phyloP scores from a whole-genome alignment of 805 yeast genomes.

The Ogataea kodamae region DNA sequence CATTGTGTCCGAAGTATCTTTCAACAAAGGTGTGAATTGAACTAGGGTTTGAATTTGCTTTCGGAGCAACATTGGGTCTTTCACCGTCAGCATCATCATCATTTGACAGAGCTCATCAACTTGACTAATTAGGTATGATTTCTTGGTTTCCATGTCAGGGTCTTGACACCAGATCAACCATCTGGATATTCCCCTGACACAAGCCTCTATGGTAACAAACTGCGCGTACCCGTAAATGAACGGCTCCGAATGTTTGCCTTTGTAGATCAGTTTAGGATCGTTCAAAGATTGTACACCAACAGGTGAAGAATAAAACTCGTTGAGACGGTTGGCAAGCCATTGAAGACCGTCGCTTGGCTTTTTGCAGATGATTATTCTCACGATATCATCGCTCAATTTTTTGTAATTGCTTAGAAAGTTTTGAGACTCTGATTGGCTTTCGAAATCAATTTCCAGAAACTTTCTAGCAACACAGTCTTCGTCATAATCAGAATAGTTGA shows the following conservation, averaged over 20 bases:
- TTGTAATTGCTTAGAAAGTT: slow-evolving; percentile 77
- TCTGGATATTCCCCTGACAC: slow-evolving; percentile 86
- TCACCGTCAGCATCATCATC: slow-evolving; percentile 67
- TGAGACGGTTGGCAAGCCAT: slow-evolving; percentile 77
- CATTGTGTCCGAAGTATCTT: slow-evolving; percentile 70
- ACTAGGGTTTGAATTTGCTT: slow-evolving; percentile 90
- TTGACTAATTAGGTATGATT: slow-evolving; percentile 47
- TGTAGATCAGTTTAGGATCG: slow-evolving; percentile 49
- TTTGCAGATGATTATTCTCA: slow-evolving; percentile 81
- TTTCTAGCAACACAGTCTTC: slow-evolving; percentile 62
- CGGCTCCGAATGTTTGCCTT: slow-evolving; percentile 59
- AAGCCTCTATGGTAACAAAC: slow-evolving; percentile 81
- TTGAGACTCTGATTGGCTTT: slow-evolving; percentile 73
- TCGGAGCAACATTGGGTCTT: slow-evolving; percentile 77
- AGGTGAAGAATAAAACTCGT: slow-evolving; percentile 65
- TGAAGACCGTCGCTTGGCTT: slow-evolving; percentile 74
- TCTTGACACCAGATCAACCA: slow-evolving; percentile 91
- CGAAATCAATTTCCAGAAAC: slow-evolving; percentile 82
- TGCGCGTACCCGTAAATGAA: slow-evolving; percentile 76
- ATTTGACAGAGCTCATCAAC: slow-evolving; percentile 72
- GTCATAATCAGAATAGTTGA: slow-evolving; percentile 66
- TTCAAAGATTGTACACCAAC: slow-evolving; percentile 63
- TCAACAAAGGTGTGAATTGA: slow-evolving; percentile 86
- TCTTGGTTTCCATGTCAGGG: slow-evolving; percentile 49
- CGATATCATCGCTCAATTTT: slow-evolving; percentile 84